These are phyloP conservation scores for Xylaria sp. DNA, from an alignment of 2,329 filamentous ascomycete genomes.

Conservation along the genomic window DNA sequence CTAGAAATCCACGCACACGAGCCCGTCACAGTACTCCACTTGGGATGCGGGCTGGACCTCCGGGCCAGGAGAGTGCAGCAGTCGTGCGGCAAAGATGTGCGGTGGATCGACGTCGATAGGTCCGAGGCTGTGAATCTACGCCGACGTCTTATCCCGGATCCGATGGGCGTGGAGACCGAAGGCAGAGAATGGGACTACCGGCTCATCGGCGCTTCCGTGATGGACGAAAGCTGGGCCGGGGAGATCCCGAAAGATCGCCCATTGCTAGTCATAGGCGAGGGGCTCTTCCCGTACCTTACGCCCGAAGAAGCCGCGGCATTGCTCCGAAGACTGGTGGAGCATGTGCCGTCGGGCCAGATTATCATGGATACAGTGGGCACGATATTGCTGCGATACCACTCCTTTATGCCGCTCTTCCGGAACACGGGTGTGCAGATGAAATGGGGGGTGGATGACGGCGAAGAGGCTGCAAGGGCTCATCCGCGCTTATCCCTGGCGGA, in stretches of 20 bases:
- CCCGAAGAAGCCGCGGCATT: slow-evolving; percentile 38
- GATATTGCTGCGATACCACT: slow-evolving; percentile 24
- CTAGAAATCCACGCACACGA: slow-evolving; percentile 37
- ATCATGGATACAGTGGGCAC: slow-evolving; percentile 32
- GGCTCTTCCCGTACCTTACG: slow-evolving; percentile 42
- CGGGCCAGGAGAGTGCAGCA: slow-evolving; percentile 37
- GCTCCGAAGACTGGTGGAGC: slow-evolving; percentile 28
- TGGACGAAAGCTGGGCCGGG: slow-evolving; percentile 39
- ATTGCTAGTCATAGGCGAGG: slow-evolving; percentile 41
- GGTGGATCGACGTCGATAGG: slow-evolving; percentile 45
- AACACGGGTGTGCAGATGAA: slow-evolving; percentile 28
- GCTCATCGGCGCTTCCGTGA: slow-evolving; percentile 35
- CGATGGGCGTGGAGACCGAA: background rate
- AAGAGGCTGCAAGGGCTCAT: slow-evolving; percentile 27
- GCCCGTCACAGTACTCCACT: slow-evolving; percentile 43
- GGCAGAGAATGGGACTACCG: slow-evolving; percentile 22
- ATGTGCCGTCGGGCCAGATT: slow-evolving; percentile 24
- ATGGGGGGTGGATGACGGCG: slow-evolving; percentile 35
- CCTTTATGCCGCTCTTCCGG: slow-evolving; percentile 31
- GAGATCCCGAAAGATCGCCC: slow-evolving; percentile 41
- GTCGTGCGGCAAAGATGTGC: slow-evolving; percentile 24
- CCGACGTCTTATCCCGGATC: slow-evolving; percentile 37
- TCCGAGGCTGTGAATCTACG: slow-evolving; percentile 41
- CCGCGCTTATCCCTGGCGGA: slow-evolving; percentile 24
- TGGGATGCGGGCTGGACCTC: slow-evolving; percentile 44